Evolutionary conservation across 768 basidiomycete genomes (phyloP).

Genomic region (Jaapia argillacea): DNA sequence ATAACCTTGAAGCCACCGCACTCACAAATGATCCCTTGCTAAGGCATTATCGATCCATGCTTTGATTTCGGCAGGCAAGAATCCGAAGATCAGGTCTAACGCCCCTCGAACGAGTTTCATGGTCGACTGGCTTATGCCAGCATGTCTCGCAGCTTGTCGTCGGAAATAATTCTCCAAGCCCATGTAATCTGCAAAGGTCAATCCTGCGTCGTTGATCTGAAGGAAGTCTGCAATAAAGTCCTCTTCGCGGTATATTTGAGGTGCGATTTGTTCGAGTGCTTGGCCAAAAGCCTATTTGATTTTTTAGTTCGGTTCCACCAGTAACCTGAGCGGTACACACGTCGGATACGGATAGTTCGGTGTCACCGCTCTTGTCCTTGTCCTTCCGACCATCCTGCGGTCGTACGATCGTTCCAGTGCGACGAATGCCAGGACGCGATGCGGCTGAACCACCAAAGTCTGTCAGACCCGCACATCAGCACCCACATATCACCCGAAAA

Average conservation of each 20-base stretch:
- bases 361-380: constrained; percentile 45
- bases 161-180: constrained; percentile 90
- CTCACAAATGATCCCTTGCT: constrained; percentile 68
- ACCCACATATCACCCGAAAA: background rate
- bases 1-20: constrained; percentile 11
- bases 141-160: constrained; percentile 73
- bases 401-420: constrained; percentile 81
- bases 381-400: constrained; percentile 50
- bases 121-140: constrained; percentile 58
- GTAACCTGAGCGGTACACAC: constrained; percentile 25
- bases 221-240: constrained; percentile 88
- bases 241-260: constrained; percentile 72
- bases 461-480: background rate
- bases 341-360: constrained; percentile 62
- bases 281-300: constrained; percentile 55
- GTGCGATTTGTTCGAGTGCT: constrained; percentile 66
- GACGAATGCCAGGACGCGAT: constrained; percentile 52
- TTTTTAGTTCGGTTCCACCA: background rate
- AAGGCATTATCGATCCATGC: constrained; percentile 77
- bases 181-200: constrained; percentile 96
- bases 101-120: constrained; percentile 77
- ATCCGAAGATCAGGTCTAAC: constrained; percentile 94
- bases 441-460: constrained; percentile 27
- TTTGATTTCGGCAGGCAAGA: constrained; percentile 75
- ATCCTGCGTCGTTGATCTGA: constrained; percentile 78